These are phyloP conservation scores for Ascochyta fabae DNA, from an alignment of 2,329 filamentous ascomycete genomes.

Conservation along the genomic window DNA sequence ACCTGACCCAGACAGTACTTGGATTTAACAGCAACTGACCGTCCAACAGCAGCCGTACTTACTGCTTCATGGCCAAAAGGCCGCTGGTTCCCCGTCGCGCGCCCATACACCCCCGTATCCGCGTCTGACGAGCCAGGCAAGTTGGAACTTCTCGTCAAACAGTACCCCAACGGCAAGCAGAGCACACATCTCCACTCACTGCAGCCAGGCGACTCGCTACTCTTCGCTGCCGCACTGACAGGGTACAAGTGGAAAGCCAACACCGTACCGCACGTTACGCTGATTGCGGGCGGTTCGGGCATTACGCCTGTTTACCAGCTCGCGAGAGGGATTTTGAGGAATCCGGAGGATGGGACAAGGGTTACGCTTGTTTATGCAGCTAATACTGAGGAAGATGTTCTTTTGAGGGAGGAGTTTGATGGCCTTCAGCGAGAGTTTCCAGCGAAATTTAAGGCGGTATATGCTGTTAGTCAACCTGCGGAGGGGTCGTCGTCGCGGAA, in stretches of 20 bases:
- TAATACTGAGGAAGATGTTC: constrained; percentile 68
- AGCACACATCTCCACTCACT: constrained; percentile 72
- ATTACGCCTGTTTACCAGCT: constrained; percentile 75
- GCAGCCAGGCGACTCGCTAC: constrained; percentile 65
- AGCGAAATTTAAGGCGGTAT: constrained; percentile 63
- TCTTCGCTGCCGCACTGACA: constrained; percentile 62
- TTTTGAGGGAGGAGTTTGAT: constrained; percentile 64
- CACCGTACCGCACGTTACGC: constrained; percentile 61
- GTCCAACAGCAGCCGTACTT: constrained; percentile 63
- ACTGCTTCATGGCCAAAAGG: constrained; percentile 66
- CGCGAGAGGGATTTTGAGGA: constrained; percentile 65
- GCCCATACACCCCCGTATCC: constrained; percentile 72
- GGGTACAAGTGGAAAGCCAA: constrained; percentile 60
- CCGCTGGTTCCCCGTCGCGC: constrained; percentile 63
- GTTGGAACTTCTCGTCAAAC: constrained; percentile 71
- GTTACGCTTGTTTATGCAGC: constrained; percentile 71
- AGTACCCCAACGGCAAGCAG: constrained; percentile 69
- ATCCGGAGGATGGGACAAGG: constrained; percentile 67
- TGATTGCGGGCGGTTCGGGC: constrained; percentile 74
- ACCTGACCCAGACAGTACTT: no score
- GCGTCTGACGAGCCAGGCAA: constrained; percentile 61
- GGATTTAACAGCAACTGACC: neutral
- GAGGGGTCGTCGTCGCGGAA: constrained; percentile 54
- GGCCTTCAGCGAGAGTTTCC: constrained; percentile 59
- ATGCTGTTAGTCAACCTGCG: constrained; percentile 61